Percentiles rank a stretch among this genome's conserved stretches.
Evolutionary conservation across 1,139 yeast genomes (phyloP).

Genomic region (Yamadazyma epiphylla): DNA sequence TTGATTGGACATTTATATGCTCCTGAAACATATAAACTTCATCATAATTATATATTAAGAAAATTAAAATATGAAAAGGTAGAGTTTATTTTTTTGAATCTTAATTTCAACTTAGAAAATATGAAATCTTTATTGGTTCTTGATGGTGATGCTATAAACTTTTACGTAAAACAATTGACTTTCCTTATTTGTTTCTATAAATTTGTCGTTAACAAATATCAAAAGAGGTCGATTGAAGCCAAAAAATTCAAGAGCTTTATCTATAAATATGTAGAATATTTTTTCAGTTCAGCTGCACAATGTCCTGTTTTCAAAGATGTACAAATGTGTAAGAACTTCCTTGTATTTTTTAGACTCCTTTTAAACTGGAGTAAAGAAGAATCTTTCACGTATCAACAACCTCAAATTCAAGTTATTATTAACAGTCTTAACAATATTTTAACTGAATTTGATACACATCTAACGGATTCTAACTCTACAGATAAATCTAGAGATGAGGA

Average conservation of each 20-base stretch:
- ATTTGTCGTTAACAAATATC: no score
- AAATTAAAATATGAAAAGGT: slow-evolving; percentile 21
- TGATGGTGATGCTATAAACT: slow-evolving; percentile 10
- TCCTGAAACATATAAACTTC: slow-evolving; percentile 24
- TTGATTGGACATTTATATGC: slow-evolving; percentile 26
- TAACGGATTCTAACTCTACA: no score
- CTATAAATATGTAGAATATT: slow-evolving; percentile 31
- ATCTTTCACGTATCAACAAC: slow-evolving; percentile 33
- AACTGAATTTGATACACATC: slow-evolving; percentile 3
- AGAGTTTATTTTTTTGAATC: slow-evolving; percentile 23
- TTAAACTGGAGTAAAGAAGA: slow-evolving; percentile 53
- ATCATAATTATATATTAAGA: slow-evolving; percentile 18
- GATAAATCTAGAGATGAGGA: not conserved
- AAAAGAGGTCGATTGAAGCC: no score
- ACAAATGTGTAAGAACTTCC: slow-evolving; percentile 3
- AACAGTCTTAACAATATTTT: slow-evolving; percentile 4
- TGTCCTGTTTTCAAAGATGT: slow-evolving; percentile 11
- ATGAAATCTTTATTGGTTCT: slow-evolving; percentile 9
- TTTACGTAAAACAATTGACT: slow-evolving; percentile 22
- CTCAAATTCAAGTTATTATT: slow-evolving; percentile 28
- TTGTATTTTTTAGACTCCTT: slow-evolving; percentile 40
- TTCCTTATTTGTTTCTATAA: slow-evolving; percentile 19
- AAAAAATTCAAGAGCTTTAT: slow-evolving; percentile 19
- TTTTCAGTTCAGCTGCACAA: slow-evolving; percentile 15
- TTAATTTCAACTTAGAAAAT: slow-evolving; percentile 12